phyloP scores from a whole-genome alignment of 306 rosid genomes.

The Oxytropis ochrocephala region DNA sequence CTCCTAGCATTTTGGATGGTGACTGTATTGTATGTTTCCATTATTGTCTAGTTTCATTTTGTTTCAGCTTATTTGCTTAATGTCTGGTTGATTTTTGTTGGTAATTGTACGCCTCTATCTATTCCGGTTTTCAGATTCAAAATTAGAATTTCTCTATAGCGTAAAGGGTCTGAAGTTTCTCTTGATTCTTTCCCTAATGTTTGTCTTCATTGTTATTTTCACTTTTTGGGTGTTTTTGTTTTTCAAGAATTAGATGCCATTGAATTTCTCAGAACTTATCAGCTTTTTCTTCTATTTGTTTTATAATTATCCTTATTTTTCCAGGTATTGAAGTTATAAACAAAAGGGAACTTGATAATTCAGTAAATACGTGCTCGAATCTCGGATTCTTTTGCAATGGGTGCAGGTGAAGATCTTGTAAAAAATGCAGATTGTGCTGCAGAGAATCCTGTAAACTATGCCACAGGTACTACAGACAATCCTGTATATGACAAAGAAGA shows the following conservation, averaged over 20 bases:
- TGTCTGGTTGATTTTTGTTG: not conserved
- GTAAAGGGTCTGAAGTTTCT: not conserved
- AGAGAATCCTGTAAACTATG: constrained; percentile 15
- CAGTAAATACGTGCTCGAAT: not conserved
- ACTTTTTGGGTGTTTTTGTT: not conserved
- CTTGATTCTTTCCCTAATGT: not conserved
- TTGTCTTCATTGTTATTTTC: too few species aligned
- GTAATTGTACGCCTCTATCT: not conserved
- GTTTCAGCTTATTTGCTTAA: not conserved
- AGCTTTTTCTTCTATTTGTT: not conserved
- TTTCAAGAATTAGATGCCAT: not conserved
- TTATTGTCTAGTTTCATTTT: not conserved
- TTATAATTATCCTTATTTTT: constrained; percentile 10
- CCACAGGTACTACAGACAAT: constrained; percentile 26
- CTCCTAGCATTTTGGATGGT: too few species aligned
- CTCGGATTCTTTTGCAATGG: constrained; percentile 34
- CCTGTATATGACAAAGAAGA: constrained; percentile 18
- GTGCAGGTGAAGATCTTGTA: constrained; percentile 24
- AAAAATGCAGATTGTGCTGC: constrained; percentile 31
- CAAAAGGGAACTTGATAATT: constrained; percentile 6
- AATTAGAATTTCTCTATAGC: not conserved
- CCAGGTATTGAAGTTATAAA: constrained; percentile 14
- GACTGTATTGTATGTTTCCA: too few species aligned
- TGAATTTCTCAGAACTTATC: not conserved
- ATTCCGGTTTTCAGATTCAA: not conserved